Evolutionary conservation across 352 stramenopile species (phyloP), one percentile per base, ranked within the genome.

Genomic region (Plasmopara viticola): DNA sequence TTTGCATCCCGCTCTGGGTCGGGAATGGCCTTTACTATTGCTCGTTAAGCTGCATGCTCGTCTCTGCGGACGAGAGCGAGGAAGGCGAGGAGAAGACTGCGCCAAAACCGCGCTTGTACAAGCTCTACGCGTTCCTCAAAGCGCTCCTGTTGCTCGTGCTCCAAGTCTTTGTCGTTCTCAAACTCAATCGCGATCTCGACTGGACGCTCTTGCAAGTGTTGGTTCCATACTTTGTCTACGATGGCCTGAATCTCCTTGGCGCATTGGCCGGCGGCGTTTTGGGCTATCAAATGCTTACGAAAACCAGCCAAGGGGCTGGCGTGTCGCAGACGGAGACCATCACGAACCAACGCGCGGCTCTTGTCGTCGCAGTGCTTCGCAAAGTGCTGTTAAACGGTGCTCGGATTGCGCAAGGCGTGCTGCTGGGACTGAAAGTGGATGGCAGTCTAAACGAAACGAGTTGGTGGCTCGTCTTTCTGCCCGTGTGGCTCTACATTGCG

Each of bases 81-180:
- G 71, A 90, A 46, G 73, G 76, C 12, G 82, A 92, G 41, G 71
- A 87, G 28, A 72, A 77, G 44, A 53, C 75, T 29, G 48, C 70
- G 12, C 43, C 77, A 38, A 80, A 68, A 9, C 63, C 78, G 10
- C 43, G 42, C 28, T 58, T 93, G 0, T 78, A 68, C 71, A 87
- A 87, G 64, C 51, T 89, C n/a, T 90, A 87, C 60, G 69, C 78
- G 60, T 87, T 93, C 53, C 67, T 89, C 58, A 94, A 91, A 66
- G 71, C 71, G 48, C 64, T 90, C 37, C 54, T 90, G 31, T 65
- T 91, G 42, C 60, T 94, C 46, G 70, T 83, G 47, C 63, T 90
- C 28, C 83, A 94, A 58, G 65, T 94, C 67, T 90, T 94, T 50
- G 48, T 94, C 35, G 80, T 71, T 31, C 79, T 94, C 60, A 86